A percentile compares a stretch with the other conserved stretches of the same genome.
These are phyloP conservation scores for Plantago ovata DNA, from an alignment of 257 asterid species.

Conservation along the genomic window DNA sequence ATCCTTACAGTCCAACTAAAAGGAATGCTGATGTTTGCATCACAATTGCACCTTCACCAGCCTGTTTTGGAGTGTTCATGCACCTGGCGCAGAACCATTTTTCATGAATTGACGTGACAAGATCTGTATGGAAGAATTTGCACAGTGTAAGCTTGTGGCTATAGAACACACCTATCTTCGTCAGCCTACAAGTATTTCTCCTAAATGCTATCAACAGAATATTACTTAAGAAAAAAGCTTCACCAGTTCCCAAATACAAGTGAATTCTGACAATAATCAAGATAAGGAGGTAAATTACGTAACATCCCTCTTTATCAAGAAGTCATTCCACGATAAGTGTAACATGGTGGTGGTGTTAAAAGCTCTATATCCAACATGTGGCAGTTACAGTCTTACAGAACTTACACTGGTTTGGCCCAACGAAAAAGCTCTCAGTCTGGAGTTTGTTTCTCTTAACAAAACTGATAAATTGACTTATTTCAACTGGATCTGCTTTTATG, in stretches of 20 bases:
- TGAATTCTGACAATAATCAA: no score
- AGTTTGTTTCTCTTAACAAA: slow-evolving; percentile 80
- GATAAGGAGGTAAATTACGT: no score
- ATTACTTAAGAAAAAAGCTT: background rate
- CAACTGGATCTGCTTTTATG: slow-evolving; percentile 63
- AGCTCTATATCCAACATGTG: background rate
- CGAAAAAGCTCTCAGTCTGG: slow-evolving; percentile 62
- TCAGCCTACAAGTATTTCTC: no score
- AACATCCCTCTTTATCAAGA: no score
- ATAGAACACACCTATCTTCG: no score
- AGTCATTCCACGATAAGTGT: no score
- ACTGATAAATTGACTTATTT: slow-evolving; percentile 54
- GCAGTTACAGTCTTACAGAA: slow-evolving; percentile 19
- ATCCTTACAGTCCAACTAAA: slow-evolving; percentile 72
- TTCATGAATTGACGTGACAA: slow-evolving; percentile 90
- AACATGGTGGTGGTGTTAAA: no score
- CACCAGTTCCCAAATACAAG: no score
- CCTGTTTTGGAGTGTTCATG: slow-evolving; percentile 60
- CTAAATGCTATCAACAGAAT: no score
- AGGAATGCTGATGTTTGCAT: slow-evolving; percentile 71
- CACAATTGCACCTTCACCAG: slow-evolving; percentile 94
- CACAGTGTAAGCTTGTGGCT: background rate
- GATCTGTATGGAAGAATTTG: slow-evolving; percentile 43
- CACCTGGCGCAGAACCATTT: slow-evolving; percentile 83
- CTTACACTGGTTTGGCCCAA: slow-evolving; percentile 82